Evolutionary conservation across 768 basidiomycete genomes (phyloP).

Genomic region (Kondoa malvinella): DNA sequence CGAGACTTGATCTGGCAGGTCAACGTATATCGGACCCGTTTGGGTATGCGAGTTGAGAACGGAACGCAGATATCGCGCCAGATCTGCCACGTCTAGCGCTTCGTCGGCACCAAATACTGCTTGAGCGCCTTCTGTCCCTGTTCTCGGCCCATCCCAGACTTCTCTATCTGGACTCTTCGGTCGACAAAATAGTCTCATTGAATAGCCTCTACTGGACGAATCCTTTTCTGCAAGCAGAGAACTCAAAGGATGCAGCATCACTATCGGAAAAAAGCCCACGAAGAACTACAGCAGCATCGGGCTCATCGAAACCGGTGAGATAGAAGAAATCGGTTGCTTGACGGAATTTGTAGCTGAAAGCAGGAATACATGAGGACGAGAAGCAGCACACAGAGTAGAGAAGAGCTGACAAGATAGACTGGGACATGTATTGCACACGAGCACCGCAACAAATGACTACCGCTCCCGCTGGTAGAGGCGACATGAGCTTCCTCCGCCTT

Average conservation of each 20-base stretch:
- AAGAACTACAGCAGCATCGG: constrained; percentile 71
- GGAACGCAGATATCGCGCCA: constrained; percentile 40
- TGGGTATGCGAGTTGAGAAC: constrained; percentile 15
- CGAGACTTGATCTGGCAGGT: constrained; percentile 30
- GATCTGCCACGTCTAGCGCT: constrained; percentile 33
- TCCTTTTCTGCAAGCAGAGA: constrained; percentile 21
- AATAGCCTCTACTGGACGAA: constrained; percentile 52
- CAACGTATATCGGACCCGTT: constrained; percentile 36
- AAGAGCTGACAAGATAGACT: constrained; percentile 40
- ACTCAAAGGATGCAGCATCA: too few species aligned
- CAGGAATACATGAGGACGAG: constrained; percentile 13
- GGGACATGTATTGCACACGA: constrained; percentile 69
- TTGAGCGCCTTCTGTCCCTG: constrained; percentile 49
- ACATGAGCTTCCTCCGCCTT: constrained; percentile 53
- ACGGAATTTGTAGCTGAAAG: constrained; percentile 72
- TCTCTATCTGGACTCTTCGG: constrained; percentile 60
- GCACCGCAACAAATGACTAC: constrained; percentile 62
- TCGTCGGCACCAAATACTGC: constrained; percentile 57
- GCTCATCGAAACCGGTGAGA: constrained; percentile 86
- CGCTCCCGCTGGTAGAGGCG: constrained; percentile 51
- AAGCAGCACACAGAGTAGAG: neutral
- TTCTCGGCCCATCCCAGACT: constrained; percentile 81
- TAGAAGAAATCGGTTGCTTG: constrained; percentile 91
- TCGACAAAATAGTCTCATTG: constrained; percentile 65
- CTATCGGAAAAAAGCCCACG: constrained; percentile 35